Base-by-base conservation (phyloP, 148 eudicot genomes). In the Nepenthes mirabilis region DNA sequence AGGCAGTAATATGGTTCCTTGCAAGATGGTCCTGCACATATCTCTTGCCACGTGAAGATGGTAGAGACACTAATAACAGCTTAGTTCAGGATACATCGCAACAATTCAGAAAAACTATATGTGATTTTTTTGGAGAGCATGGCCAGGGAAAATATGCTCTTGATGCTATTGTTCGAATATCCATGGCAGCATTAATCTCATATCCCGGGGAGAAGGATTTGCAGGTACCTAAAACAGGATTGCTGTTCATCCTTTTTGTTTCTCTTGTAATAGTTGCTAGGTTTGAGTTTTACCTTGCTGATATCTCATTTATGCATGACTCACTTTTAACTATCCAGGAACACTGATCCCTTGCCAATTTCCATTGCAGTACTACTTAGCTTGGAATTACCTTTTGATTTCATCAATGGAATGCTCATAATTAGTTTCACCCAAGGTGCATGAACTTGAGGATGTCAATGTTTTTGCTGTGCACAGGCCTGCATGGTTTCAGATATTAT, bases 1-100 rank as follows among this genome's bases (percentile, higher is more conserved):
- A 93, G 99, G 99, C 91, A 67, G 57, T 86, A 56, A 75, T 86
- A 68, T 93, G 99, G 99, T 93, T 93, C 67, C 81, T 93, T 71
- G 83, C 95, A 23, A 80, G 99, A 60, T 93, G 99, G 99, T 83
- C 91, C 56, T 60, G 81, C 65, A 93, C 99, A 47, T 93, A 83
- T 77, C 72, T 93, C 55, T 72, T 93, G 89, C 69, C 91, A 64
- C 64, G 70, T 65, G 79, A 79, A 65, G 75, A 68, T 72, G 68
- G 62, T 76, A 65, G 59, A 58, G 68, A 67, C 61, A 47, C 35
- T 59, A 49, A 8, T 60, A 34, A 57, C 48, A 48, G 36, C 47
- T 64, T 62, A 55, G 64, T 61, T 60, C 70, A 75, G 56, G 70
- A 62, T 65, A 71, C 67, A 53, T 68, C 72, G 57, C 67, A 75